Conservation (phyloP, 2,329 filamentous ascomycete genomes). For the Colletotrichum australisinense region DNA sequence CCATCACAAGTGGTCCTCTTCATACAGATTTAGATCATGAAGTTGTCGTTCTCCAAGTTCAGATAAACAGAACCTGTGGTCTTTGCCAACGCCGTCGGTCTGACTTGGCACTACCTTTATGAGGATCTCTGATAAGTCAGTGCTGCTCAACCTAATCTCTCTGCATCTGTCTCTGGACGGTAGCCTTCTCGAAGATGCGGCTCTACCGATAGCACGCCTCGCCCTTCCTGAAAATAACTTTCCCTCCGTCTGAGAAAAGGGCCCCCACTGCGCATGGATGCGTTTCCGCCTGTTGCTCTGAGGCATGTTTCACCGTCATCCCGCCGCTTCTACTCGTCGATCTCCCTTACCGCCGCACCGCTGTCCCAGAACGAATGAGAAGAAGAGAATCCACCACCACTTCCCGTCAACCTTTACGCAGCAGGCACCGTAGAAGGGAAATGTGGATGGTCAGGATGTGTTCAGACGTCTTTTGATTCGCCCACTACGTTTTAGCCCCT, state of each 20-base stretch:
- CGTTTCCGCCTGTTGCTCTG: slow-evolving; percentile 27
- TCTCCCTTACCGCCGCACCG: neutral
- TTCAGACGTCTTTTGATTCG: slow-evolving; percentile 4
- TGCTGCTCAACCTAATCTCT: neutral
- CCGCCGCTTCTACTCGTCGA: slow-evolving; percentile 29
- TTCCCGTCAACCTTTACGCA: neutral
- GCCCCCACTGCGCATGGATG: slow-evolving; percentile 30
- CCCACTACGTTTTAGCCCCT: neutral
- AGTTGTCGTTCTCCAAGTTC: neutral
- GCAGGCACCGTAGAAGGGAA: neutral
- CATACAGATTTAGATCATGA: neutral
- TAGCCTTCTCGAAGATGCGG: neutral
- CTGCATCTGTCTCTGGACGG: neutral
- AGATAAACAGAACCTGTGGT: neutral
- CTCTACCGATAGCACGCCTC: neutral
- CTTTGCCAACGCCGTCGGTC: no score
- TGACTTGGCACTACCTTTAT: neutral
- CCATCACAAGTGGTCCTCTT: neutral
- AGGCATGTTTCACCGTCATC: slow-evolving; percentile 32
- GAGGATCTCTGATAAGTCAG: neutral
- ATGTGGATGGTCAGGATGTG: neutral
- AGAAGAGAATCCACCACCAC: neutral
- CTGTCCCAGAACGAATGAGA: neutral
- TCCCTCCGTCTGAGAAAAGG: slow-evolving; percentile 13
- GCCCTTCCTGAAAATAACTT: slow-evolving; percentile 16